These are phyloP conservation scores for Cryptococcus deneoformans DNA, from an alignment of 1,284 basidiomycete species.

Conservation along the genomic window DNA sequence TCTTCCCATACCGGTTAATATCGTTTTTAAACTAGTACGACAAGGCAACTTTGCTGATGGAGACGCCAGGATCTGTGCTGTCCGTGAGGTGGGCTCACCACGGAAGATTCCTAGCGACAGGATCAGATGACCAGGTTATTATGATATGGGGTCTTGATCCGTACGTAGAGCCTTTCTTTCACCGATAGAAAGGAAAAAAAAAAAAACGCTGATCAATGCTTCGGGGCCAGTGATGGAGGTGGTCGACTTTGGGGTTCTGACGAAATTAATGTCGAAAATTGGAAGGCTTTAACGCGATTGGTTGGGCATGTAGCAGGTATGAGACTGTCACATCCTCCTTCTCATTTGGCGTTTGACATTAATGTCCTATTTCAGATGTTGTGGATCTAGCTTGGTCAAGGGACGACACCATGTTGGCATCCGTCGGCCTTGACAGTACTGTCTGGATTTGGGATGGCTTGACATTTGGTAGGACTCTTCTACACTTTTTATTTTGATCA, in stretches of 20 bases:
- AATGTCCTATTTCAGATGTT: conserved; percentile 62
- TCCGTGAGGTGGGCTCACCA: conserved; percentile 95
- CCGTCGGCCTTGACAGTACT: conserved; percentile 87
- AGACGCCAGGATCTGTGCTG: conserved; percentile 68
- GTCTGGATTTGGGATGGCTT: conserved; percentile 91
- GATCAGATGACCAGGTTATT: conserved; percentile 91
- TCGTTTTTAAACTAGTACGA: neutral
- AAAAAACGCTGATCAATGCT: neutral
- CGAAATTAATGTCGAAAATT: conserved; percentile 93
- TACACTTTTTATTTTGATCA: neutral
- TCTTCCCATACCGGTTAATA: conserved; percentile 76
- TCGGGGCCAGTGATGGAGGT: conserved; percentile 59
- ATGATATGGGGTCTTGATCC: conserved; percentile 98
- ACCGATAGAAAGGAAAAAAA: too few species aligned
- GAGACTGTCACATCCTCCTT: conserved; percentile 15
- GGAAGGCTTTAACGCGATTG: conserved; percentile 88
- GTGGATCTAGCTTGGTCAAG: conserved; percentile 95
- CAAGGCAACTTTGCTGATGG: neutral
- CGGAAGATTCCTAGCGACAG: conserved; percentile 90
- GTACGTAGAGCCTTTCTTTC: conserved; percentile 56
- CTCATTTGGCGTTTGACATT: conserved; percentile 2
- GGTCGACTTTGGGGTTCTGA: conserved; percentile 89
- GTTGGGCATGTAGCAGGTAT: conserved; percentile 90
- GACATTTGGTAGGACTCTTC: conserved; percentile 64
- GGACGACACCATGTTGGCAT: conserved; percentile 86